Evolutionary conservation across 108 stramenopile genomes (phyloP).

Genomic region (Nitzschia sp.): DNA sequence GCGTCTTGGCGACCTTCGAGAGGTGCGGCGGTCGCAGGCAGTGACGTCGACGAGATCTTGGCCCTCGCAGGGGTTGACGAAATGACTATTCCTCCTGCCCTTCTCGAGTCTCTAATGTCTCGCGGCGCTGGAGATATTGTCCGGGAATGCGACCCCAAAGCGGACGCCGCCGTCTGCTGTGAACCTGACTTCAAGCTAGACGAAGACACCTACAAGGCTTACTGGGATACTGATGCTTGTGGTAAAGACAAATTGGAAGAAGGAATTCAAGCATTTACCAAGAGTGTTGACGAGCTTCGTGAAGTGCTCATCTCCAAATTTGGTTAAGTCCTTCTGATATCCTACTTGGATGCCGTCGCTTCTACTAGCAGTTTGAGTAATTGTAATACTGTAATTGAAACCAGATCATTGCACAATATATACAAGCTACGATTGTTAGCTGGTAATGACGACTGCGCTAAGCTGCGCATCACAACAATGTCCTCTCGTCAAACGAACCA

Average conservation of each 20-base stretch:
- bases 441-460: no score
- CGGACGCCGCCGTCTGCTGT: conserved; percentile 52
- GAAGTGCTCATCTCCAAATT: conserved; percentile 70
- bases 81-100: conserved; percentile 84
- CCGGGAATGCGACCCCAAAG: conserved; percentile 38
- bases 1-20: conserved; percentile 92
- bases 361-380: no score
- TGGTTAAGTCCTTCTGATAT: conserved; percentile 10
- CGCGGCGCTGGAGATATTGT: conserved; percentile 23
- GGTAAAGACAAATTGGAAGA: conserved; percentile 93
- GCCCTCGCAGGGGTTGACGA: conserved; percentile 84
- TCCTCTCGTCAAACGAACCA: no score
- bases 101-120: conserved; percentile 56
- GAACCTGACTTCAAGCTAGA: conserved; percentile 54
- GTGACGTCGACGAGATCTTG: conserved; percentile 79
- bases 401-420: no score
- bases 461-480: no score
- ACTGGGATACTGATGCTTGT: conserved; percentile 90
- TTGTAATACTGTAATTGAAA: no score
- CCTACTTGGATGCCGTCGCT: no score
- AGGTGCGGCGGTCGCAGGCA: conserved; percentile 57
- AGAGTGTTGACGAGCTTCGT: conserved; percentile 86
- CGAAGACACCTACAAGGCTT: conserved; percentile 52
- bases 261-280: conserved; percentile 89
- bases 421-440: no score